These are phyloP conservation scores for Glaciozyma antarctica DNA, from an alignment of 768 basidiomycete species.

Conservation along the genomic window DNA sequence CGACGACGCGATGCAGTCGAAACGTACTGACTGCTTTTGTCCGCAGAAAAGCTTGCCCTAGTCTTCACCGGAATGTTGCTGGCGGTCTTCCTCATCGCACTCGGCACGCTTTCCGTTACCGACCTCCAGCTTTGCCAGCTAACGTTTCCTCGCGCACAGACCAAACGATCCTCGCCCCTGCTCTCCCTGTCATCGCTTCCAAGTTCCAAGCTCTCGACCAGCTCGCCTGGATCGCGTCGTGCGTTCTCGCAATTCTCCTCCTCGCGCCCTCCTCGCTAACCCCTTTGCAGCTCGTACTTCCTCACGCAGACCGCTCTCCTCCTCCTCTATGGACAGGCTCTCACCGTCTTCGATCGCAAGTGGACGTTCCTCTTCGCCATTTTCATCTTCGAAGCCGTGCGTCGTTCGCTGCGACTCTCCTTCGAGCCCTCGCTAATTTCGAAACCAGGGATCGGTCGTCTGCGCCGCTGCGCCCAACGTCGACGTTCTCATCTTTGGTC, in stretches of 20 bases:
- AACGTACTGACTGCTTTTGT: background rate
- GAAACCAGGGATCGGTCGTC: conserved; percentile 32
- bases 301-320: conserved; percentile 32
- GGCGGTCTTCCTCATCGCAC: conserved; percentile 30
- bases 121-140: no score
- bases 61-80: conserved; percentile 21
- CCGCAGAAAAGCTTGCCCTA: conserved; percentile 7
- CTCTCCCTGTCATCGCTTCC: conserved; percentile 23
- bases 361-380: conserved; percentile 39
- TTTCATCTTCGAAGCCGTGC: conserved; percentile 38
- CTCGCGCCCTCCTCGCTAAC: background rate
- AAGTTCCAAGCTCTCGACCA: conserved; percentile 20
- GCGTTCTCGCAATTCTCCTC: background rate
- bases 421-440: background rate
- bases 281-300: conserved; percentile 6
- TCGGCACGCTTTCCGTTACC: conserved; percentile 6
- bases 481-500: conserved; percentile 41
- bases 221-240: conserved; percentile 23
- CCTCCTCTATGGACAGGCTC: conserved; percentile 38
- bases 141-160: background rate
- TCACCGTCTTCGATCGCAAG: conserved; percentile 38
- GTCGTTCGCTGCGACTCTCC: background rate
- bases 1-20: background rate
- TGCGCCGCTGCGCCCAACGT: conserved; percentile 39
- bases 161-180: conserved; percentile 9